Base-by-base conservation (phyloP, 1,284 basidiomycete genomes). In the Vanrija pseudolonga region DNA sequence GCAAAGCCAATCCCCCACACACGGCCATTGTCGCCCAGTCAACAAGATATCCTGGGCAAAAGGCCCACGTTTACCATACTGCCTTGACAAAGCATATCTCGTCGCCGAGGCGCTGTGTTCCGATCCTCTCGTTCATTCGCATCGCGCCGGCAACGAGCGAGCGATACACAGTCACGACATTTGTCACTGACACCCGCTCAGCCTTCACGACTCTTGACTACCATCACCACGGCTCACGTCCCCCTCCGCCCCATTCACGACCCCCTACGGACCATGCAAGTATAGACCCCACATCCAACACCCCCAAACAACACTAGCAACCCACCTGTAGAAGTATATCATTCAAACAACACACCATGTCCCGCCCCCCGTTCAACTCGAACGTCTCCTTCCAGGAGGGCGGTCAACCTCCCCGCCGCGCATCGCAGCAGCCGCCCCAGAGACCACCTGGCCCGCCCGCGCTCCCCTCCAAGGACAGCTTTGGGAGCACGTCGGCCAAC, bases 381-480 rank as follows among this genome's bases (percentile, higher is more conserved):
- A 70, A 69, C 50, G 65, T 74, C 45, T 74, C 72, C 6, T 74
- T 74, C 48, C 55, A 63, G 41, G 67, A 70, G 11, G 53, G 47
- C 43, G 32, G 19, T 19, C 50, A 38, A 3, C 70, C 67, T 4
- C 69, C 68, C 7, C 61, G 68, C 11, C 68, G 54, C 23, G 36
- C 8, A 8, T 37, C 26, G 26, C n/a, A 26, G n/a, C 22, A 6
- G 40, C 39, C 28, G 32, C 28, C 15, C 47, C 42, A 40, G 62
- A 18, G 52, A 59, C 23, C 56, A 36, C 4, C 57, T 8, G 60
- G 63, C 12, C 59, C 53, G 3, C 69, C 68, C 7, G 65, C 65
- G 15, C 62, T 53, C 11, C 60, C 62, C 6, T 63, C 67, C 19
- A 74, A 74, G 60, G 53, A 53, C 19, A 61, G 59, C 12, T 57